Conservation (phyloP, 2,329 filamentous ascomycete genomes). For the Pseudogymnoascus sp. region DNA sequence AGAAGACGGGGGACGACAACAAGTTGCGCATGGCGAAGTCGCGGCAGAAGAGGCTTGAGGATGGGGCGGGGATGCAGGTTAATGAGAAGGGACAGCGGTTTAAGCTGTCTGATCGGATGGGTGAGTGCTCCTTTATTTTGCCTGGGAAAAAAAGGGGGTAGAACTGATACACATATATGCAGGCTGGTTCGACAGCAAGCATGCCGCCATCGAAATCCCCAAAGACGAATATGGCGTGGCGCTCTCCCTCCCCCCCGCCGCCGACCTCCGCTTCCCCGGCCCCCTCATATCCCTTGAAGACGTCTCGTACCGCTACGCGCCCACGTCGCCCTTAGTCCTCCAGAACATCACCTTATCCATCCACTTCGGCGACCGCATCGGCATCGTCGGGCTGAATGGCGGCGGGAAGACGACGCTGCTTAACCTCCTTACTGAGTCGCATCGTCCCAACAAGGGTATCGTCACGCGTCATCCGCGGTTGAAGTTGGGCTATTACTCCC, state of each 20-base stretch:
- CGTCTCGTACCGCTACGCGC: constrained; percentile 55
- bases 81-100: constrained; percentile 64
- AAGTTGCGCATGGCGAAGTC: constrained; percentile 80
- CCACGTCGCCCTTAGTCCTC: constrained; percentile 39
- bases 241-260: constrained; percentile 51
- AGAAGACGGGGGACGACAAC: constrained; percentile 72
- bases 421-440: constrained; percentile 55
- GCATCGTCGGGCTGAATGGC: constrained; percentile 71
- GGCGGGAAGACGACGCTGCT: constrained; percentile 75
- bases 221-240: constrained; percentile 50
- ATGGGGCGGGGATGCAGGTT: constrained; percentile 69
- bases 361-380: constrained; percentile 64
- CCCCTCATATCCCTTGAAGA: constrained; percentile 65
- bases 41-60: constrained; percentile 75
- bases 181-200: constrained; percentile 42
- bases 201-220: constrained; percentile 54
- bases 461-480: constrained; percentile 60
- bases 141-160: not conserved
- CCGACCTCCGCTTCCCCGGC: constrained; percentile 66
- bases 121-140: not conserved
- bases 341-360: constrained; percentile 60
- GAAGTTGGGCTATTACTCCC: constrained; percentile 68
- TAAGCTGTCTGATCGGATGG: constrained; percentile 50
- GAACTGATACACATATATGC: not conserved
- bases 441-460: constrained; percentile 50